These are phyloP conservation scores for Teunomyces stri DNA, from an alignment of 805 yeast species.

Conservation along the genomic window DNA sequence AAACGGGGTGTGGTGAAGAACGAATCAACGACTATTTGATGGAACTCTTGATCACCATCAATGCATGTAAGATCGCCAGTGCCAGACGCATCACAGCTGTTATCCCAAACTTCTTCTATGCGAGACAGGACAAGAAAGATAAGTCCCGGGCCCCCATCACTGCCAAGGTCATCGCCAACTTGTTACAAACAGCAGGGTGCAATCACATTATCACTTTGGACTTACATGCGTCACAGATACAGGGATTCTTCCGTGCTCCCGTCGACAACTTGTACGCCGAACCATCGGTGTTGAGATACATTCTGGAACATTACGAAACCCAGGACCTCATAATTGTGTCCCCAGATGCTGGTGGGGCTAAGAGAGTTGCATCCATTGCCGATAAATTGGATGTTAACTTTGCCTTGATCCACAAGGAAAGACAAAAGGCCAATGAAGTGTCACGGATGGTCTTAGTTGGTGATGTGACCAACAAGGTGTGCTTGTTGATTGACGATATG, in stretches of 20 bases:
- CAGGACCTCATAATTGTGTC: slow-evolving; percentile 77
- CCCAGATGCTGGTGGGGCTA: slow-evolving; percentile 99
- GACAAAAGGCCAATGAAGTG: slow-evolving; percentile 93
- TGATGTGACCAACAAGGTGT: slow-evolving; percentile 79
- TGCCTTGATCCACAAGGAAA: slow-evolving; percentile 94
- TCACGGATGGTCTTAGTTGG: slow-evolving; percentile 95
- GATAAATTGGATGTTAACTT: slow-evolving; percentile 88
- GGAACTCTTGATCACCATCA: slow-evolving; percentile 86
- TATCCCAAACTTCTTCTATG: slow-evolving; percentile 93
- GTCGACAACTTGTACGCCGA: slow-evolving; percentile 96
- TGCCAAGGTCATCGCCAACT: slow-evolving; percentile 88
- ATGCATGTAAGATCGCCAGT: slow-evolving; percentile 94
- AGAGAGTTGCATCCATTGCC: slow-evolving; percentile 92
- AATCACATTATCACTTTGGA: slow-evolving; percentile 96
- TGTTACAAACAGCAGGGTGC: slow-evolving; percentile 92
- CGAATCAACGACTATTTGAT: slow-evolving; percentile 78
- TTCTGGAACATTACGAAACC: slow-evolving; percentile 59
- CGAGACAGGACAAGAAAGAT: slow-evolving; percentile 96
- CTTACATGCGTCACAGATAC: slow-evolving; percentile 95
- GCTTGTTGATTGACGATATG: slow-evolving; percentile 93
- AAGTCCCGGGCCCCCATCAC: slow-evolving; percentile 95
- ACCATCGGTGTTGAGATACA: slow-evolving; percentile 82
- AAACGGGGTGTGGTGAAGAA: slow-evolving; percentile 77
- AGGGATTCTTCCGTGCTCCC: slow-evolving; percentile 93
- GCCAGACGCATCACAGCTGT: slow-evolving; percentile 93